Percentiles rank a stretch among this genome's conserved stretches.
Evolutionary conservation across 2,329 filamentous ascomycete genomes (phyloP).

Genomic region (Ploettnerulaceae sp.): DNA sequence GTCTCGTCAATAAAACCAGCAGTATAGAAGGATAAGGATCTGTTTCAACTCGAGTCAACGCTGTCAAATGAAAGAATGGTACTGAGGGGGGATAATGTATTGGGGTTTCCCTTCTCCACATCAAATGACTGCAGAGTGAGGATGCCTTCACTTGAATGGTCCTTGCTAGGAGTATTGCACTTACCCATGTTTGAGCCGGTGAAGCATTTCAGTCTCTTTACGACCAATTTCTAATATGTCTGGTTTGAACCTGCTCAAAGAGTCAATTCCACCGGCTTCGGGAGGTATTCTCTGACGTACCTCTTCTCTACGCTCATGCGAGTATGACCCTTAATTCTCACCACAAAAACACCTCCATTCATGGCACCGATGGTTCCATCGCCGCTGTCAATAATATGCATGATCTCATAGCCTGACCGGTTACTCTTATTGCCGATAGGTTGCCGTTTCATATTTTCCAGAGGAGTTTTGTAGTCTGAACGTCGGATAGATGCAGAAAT

Average conservation of each 20-base stretch:
- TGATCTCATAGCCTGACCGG: slow-evolving; percentile 21
- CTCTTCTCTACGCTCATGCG: slow-evolving; percentile 16
- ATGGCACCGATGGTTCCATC: slow-evolving; percentile 25
- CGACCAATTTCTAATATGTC: not conserved
- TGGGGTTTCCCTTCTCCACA: too few species aligned
- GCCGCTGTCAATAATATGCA: slow-evolving; percentile 25
- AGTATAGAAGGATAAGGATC: slow-evolving; percentile 23
- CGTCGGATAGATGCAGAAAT: slow-evolving; percentile 6
- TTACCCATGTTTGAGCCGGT: slow-evolving; percentile 19
- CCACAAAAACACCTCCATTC: slow-evolving; percentile 30
- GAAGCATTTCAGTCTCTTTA: slow-evolving; percentile 26
- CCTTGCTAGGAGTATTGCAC: not conserved
- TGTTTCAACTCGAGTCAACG: too few species aligned
- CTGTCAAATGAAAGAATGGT: too few species aligned
- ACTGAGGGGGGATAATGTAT: too few species aligned
- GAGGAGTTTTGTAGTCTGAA: not conserved
- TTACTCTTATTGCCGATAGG: slow-evolving; percentile 12
- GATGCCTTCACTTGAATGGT: too few species aligned
- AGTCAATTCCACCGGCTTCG: not conserved
- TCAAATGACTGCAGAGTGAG: too few species aligned
- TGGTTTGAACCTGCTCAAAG: slow-evolving; percentile 5
- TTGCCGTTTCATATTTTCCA: slow-evolving; percentile 7
- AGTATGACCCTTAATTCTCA: slow-evolving; percentile 15
- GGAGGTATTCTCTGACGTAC: too few species aligned
- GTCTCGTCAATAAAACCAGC: slow-evolving; percentile 19